Evolutionary conservation across 208 protist genomes (phyloP).

Genomic region (Tritrichomonas musculus): DNA sequence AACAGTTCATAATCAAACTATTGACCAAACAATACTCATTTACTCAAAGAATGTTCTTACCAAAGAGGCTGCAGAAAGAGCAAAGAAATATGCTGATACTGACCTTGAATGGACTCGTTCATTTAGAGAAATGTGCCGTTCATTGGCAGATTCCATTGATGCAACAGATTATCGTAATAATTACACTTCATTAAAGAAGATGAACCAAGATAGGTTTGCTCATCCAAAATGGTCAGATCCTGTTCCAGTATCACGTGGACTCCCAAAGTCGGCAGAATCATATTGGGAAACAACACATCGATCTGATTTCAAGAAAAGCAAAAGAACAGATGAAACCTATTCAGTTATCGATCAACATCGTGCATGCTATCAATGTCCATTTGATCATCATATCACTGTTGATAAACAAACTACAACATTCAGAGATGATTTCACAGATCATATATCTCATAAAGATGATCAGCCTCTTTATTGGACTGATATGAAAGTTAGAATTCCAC

Average conservation of each 20-base stretch:
- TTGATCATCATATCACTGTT: neutral
- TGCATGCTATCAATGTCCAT: neutral
- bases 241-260: neutral
- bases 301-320: neutral
- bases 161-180: neutral
- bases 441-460: slow-evolving; percentile 17
- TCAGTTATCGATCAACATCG: neutral
- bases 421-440: neutral
- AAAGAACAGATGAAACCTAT: slow-evolving; percentile 8
- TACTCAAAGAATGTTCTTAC: neutral
- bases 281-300: neutral
- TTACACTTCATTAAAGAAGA: neutral
- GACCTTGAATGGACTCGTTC: neutral
- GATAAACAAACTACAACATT: neutral
- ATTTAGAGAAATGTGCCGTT: slow-evolving; percentile 20
- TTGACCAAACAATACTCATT: neutral
- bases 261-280: neutral
- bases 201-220: neutral
- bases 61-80: neutral
- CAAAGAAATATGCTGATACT: neutral
- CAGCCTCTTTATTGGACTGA: neutral
- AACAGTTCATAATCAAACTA: neutral
- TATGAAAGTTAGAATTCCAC: slow-evolving; percentile 2
- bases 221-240: slow-evolving; percentile 28
- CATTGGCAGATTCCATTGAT: neutral